Evolutionary conservation across 2,329 filamentous ascomycete species (phyloP), one percentile per base, ranked within the genome.

Genomic region (Ophiostoma sp.): DNA sequence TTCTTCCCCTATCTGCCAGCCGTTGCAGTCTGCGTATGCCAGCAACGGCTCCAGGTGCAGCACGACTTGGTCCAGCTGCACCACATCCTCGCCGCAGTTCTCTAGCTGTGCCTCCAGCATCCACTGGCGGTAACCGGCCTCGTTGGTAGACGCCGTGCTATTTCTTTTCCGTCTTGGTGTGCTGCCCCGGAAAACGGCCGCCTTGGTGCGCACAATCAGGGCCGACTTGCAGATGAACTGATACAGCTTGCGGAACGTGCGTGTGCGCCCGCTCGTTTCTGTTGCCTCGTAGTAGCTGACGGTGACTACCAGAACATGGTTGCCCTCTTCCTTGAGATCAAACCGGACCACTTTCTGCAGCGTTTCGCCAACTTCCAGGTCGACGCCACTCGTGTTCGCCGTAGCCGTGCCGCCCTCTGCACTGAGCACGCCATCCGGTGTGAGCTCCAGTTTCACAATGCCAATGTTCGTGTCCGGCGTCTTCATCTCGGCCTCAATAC

Each of bases 141-240:
- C 73, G 60, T 78, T 73, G 49, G 76, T 1, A 27, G 27, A 27
- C 27, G 27, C 27, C 27, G 27, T 27, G 27, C 27, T 74, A 27
- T 14, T 66, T 58, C 67, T 52, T 40, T 64, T 66, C 44, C 65
- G 49, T 72, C 66, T n/a, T 18, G 11, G 3, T 11, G 12, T 16
- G 4, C 11, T 40, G 55, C 36, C 55, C 27, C 18, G 76, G 83
- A 75, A 68, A 92, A 75, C 5, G 27, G 90, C 91, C 3, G 92
- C 86, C 77, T 98, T 99, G 0, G 94, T 97, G 71, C 94, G 84
- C 69, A 99, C 94, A 71, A 93, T 92, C 73, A 99, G 81, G 70
- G 93, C 90, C 52, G 92, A 87, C 80, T 96, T 94, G 76, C 93
- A 95, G 68, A 96, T 89, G 76, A 99, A 99, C 77, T 98, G 95